phyloP scores from a whole-genome alignment of 305 asterid genomes.

The Solanum chacoense region DNA sequence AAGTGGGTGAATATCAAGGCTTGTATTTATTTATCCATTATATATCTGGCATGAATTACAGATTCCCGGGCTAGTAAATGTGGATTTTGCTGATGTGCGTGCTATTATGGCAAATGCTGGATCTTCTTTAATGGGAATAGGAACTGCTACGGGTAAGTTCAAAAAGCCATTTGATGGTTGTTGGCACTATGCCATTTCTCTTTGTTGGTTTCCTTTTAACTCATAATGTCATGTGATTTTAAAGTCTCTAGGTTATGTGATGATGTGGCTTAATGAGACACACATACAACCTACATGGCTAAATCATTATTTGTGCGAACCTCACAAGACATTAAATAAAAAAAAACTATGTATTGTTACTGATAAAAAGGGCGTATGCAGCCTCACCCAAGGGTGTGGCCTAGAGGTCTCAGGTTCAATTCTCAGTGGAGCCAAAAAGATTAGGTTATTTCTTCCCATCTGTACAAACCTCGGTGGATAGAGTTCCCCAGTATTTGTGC shows the following conservation, averaged over 20 bases:
- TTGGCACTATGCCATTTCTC: not conserved
- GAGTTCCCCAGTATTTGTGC: not conserved
- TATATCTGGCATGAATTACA: slow-evolving; percentile 25
- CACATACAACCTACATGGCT: not conserved
- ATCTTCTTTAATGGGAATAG: slow-evolving; percentile 96
- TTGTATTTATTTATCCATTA: slow-evolving; percentile 6
- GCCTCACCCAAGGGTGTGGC: not conserved
- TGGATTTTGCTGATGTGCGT: slow-evolving; percentile 97
- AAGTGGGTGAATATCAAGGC: not conserved
- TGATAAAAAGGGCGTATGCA: not conserved
- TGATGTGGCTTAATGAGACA: not conserved
- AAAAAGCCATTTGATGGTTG: slow-evolving; percentile 6
- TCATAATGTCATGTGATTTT: not conserved
- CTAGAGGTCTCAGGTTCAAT: not conserved
- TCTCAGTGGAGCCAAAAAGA: not conserved
- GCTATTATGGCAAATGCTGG: slow-evolving; percentile 98
- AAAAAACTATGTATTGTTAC: not conserved
- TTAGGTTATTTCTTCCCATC: not conserved
- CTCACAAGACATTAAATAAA: not conserved
- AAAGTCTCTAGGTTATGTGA: not conserved
- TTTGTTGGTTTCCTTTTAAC: slow-evolving; percentile 4
- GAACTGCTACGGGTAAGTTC: slow-evolving; percentile 84
- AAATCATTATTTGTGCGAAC: not conserved
- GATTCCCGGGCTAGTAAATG: slow-evolving; percentile 94
- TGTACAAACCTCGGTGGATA: not conserved